Percentiles rank a stretch among this genome's conserved stretches.
Evolutionary conservation across 371 early-diverging fungal species (phyloP).

Genomic region (Coemansia sp.): DNA sequence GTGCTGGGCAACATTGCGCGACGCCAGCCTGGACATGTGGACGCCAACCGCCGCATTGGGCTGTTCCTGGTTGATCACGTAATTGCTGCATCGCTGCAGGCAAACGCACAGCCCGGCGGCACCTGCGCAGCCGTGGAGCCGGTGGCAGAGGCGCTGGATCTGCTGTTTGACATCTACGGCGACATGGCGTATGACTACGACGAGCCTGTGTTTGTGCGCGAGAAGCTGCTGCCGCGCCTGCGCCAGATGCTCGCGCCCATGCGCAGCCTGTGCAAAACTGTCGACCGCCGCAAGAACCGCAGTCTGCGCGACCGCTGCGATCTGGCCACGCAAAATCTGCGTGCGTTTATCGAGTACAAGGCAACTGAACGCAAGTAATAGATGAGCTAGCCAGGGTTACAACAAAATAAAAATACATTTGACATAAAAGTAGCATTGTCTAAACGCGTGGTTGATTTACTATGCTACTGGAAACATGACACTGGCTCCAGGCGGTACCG

Average conservation of each 20-base stretch:
- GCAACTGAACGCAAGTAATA: slow-evolving; percentile 56
- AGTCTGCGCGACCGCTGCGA: slow-evolving; percentile 78
- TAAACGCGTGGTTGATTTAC: neutral
- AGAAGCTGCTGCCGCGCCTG: slow-evolving; percentile 63
- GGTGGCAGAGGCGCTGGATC: slow-evolving; percentile 73
- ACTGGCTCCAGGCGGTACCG: slow-evolving; percentile 81
- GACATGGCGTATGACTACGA: slow-evolving; percentile 86
- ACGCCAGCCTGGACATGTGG: slow-evolving; percentile 68
- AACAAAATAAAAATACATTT: neutral
- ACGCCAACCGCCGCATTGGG: slow-evolving; percentile 76
- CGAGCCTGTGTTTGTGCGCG: slow-evolving; percentile 73
- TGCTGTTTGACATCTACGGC: slow-evolving; percentile 84
- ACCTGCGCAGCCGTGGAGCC: slow-evolving; percentile 43
- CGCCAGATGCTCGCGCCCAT: slow-evolving; percentile 56
- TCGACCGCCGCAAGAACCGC: slow-evolving; percentile 73
- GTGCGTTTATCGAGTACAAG: slow-evolving; percentile 86
- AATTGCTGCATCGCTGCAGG: slow-evolving; percentile 27
- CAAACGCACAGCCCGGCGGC: slow-evolving; percentile 14
- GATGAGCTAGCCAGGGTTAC: no score
- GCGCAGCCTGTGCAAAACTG: slow-evolving; percentile 56
- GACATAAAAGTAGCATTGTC: neutral
- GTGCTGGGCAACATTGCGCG: slow-evolving; percentile 73
- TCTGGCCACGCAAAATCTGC: slow-evolving; percentile 76
- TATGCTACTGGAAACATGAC: neutral
- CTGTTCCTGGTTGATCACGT: slow-evolving; percentile 57